Base-by-base conservation (phyloP, 192 early-diverging fungal species). In the Entomortierella parvispora region DNA sequence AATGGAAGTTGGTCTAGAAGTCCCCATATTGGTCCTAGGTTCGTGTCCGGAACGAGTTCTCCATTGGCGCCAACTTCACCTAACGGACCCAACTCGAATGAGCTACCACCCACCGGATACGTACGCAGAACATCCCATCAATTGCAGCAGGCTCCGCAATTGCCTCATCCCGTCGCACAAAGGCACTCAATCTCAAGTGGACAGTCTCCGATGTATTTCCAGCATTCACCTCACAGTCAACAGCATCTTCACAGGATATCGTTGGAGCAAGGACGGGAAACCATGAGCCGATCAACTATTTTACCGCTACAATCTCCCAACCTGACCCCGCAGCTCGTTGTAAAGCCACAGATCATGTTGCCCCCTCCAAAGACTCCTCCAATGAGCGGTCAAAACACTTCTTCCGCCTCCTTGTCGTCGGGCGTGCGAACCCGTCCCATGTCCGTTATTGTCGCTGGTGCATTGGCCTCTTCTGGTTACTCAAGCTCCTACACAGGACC, bases 301-400 rank as follows among this genome's bases (percentile, higher is more conserved):
- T 47, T 64, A 4, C 74, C 74, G 20, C 33, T 77, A 4, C 70
- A 64, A 23, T 67, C 71, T 28, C 54, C 65, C 17, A 63, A 37
- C 54, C 50, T 68, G 65, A 68, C 61, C 3, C 74, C 74, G 4
- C 74, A 77, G 23, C 47, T 77, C 15, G 74, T 77, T 4, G 74
- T 77, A 26, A 77, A 77, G 52, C 74, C 74, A 4, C 74, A 68
- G 42, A 77, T 77, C 43, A 68, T 77, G 74, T 25, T 77, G 15
- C 74, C 74, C 17, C 58, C 72, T 5, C 74, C 74, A 23, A 77
- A 59, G 53, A 77, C 65, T 1, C 74, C 74, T 20, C 74, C 66
- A 18, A 77, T 77, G 66, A 77, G 61, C 37, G 65, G 74, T 33
- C 65, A 68, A 63, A 77, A 58, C 20, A 77, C 74, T 17, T 37